phyloP scores from a whole-genome alignment of 306 rosid species.

The Amphicarpaea edgeworthii region DNA sequence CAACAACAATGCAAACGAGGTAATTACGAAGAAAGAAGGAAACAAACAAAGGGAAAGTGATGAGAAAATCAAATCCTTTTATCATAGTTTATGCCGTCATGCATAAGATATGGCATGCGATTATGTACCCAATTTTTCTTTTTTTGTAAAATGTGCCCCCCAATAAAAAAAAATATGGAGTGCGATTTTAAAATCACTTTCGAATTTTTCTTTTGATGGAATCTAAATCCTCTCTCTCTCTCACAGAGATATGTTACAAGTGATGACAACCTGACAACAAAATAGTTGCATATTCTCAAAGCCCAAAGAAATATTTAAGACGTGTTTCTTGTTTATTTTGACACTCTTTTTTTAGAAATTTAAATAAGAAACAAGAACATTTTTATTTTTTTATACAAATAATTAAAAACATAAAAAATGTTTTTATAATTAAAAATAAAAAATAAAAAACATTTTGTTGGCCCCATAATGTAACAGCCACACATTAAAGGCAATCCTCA shows the following conservation, averaged over 20 bases:
- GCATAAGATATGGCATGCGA: too few species aligned
- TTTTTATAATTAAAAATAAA: too few species aligned
- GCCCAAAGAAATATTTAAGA: not conserved
- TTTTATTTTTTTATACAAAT: not conserved
- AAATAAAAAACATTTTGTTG: not conserved
- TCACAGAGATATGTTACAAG: not conserved
- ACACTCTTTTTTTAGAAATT: not conserved
- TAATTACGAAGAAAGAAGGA: not conserved
- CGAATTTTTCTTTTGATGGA: too few species aligned
- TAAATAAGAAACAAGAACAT: not conserved
- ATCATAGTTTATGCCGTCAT: too few species aligned
- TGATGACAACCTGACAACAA: not conserved
- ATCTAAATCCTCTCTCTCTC: too few species aligned
- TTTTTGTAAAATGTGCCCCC: too few species aligned
- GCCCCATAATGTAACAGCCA: not conserved
- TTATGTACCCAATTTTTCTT: too few species aligned
- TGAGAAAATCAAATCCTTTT: too few species aligned
- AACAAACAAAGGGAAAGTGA: not conserved
- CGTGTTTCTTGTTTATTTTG: not conserved
- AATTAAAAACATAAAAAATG: not conserved
- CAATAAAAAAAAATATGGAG: too few species aligned
- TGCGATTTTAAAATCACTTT: too few species aligned
- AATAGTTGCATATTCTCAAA: not conserved
- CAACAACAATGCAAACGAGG: not conserved
- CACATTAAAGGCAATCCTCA: not conserved